Conservation (phyloP, 1,139 yeast species). For the Candida glucosophila region DNA sequence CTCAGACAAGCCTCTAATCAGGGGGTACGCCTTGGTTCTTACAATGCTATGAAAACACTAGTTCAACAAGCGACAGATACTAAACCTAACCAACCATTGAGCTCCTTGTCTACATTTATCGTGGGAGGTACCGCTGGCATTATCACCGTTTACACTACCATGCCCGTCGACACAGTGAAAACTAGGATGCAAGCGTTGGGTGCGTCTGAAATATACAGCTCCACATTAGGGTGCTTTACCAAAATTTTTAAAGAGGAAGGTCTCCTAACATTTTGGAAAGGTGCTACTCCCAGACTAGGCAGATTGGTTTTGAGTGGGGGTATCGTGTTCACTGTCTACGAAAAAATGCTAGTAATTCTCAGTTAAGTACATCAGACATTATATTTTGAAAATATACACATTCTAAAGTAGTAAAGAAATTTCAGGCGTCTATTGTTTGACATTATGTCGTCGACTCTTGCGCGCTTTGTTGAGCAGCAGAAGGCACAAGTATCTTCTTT, state of each 20-base stretch:
- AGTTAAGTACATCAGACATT: constrained; percentile 6
- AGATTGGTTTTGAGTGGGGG: constrained; percentile 90
- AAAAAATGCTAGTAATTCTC: constrained; percentile 66
- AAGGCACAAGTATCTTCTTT: constrained; percentile 45
- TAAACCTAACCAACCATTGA: constrained; percentile 64
- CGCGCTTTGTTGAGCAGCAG: constrained; percentile 6
- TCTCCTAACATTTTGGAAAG: constrained; percentile 90
- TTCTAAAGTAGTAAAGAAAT: constrained; percentile 1
- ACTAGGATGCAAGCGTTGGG: constrained; percentile 96
- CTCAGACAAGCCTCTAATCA: constrained; percentile 94
- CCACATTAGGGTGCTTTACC: constrained; percentile 75
- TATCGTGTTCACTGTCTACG: constrained; percentile 90
- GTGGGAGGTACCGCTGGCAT: constrained; percentile 93
- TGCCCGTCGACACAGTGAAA: constrained; percentile 97
- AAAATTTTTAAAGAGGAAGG: constrained; percentile 85
- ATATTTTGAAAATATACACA: background rate
- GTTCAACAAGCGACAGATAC: constrained; percentile 66
- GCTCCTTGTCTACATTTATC: constrained; percentile 71
- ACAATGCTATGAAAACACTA: constrained; percentile 76
- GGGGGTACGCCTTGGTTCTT: constrained; percentile 89
- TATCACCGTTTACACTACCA: constrained; percentile 89
- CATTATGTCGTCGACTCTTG: constrained; percentile 5
- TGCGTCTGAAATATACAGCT: constrained; percentile 58
- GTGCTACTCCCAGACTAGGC: constrained; percentile 95
- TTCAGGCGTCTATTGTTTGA: constrained; percentile 1